These are phyloP conservation scores for Phytophthora meadii DNA, from an alignment of 352 stramenopile genomes.

Conservation along the genomic window DNA sequence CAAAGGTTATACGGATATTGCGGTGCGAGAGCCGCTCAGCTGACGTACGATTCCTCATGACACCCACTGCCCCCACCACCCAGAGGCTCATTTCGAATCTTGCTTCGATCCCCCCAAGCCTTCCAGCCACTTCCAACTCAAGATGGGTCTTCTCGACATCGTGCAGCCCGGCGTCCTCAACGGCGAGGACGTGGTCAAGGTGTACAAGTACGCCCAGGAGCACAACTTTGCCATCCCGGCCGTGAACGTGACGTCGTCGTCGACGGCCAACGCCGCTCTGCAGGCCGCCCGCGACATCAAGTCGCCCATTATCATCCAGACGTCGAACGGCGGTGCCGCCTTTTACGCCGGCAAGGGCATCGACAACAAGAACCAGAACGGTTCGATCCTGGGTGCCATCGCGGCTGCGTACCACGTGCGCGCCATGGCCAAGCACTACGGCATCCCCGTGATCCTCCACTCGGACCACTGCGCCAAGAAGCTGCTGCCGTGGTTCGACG, in stretches of 20 bases:
- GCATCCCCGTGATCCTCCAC: slow-evolving; percentile 97
- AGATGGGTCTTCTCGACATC: slow-evolving; percentile 87
- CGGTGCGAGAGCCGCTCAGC: not conserved
- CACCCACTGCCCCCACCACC: not conserved
- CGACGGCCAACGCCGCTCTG: slow-evolving; percentile 96
- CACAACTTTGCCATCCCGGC: slow-evolving; percentile 97
- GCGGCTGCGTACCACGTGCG: slow-evolving; percentile 96
- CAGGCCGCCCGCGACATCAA: slow-evolving; percentile 97
- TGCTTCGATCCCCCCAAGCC: slow-evolving; percentile 32
- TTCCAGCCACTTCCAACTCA: slow-evolving; percentile 22
- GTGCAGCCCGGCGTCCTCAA: slow-evolving; percentile 89
- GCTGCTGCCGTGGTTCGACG: slow-evolving; percentile 98
- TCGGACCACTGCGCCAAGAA: slow-evolving; percentile 99
- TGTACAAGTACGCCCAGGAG: slow-evolving; percentile 94
- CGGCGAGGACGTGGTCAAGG: slow-evolving; percentile 87
- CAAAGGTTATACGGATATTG: not conserved
- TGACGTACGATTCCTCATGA: not conserved
- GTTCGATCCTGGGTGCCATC: slow-evolving; percentile 74
- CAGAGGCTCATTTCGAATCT: slow-evolving; percentile 45
- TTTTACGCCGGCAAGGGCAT: slow-evolving; percentile 98
- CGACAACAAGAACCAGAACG: slow-evolving; percentile 94
- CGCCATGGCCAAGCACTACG: slow-evolving; percentile 96
- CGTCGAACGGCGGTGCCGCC: slow-evolving; percentile 97
- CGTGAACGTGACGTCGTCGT: slow-evolving; percentile 97
- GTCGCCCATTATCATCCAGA: slow-evolving; percentile 98